phyloP scores from a whole-genome alignment of 495 filamentous ascomycete genomes.

The Cercophora scortea region DNA sequence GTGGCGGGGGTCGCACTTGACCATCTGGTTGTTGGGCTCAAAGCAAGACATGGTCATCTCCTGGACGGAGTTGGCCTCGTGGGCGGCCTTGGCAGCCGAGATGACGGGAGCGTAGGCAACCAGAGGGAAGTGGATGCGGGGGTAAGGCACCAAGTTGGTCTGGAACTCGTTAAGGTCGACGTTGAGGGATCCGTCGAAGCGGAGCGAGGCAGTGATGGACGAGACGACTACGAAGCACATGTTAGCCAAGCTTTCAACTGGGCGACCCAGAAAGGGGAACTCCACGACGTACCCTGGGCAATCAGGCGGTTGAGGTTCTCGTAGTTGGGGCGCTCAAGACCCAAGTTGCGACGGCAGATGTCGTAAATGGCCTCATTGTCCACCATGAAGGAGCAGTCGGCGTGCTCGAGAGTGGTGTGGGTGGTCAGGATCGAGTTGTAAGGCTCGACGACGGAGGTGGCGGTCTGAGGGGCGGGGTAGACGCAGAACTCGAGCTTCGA shows the following conservation, averaged over 20 bases:
- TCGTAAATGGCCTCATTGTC: constrained; percentile 99
- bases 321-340: constrained; percentile 92
- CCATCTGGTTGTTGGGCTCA: constrained; percentile 86
- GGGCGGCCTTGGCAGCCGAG: constrained; percentile 84
- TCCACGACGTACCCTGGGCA: constrained; percentile 63
- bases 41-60: constrained; percentile 88
- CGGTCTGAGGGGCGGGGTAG: constrained; percentile 93
- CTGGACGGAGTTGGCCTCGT: constrained; percentile 87
- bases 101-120: constrained; percentile 94
- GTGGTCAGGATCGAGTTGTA: constrained; percentile 99
- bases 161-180: constrained; percentile 99
- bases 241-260: constrained; percentile 12
- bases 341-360: constrained; percentile 95
- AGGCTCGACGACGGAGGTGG: constrained; percentile 95
- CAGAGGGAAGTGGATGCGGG: constrained; percentile 98
- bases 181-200: constrained; percentile 97
- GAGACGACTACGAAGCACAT: constrained; percentile 62
- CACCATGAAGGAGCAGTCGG: constrained; percentile 99
- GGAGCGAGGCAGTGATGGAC: constrained; percentile 95
- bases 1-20: constrained; percentile 97
- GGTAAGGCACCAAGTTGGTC: constrained; percentile 98
- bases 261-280: not conserved
- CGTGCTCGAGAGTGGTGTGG: constrained; percentile 98
- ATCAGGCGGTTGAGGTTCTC: constrained; percentile 98
- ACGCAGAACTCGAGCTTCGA: constrained; percentile 99